These are phyloP conservation scores for Aspergillus ruber DNA, from an alignment of 2,329 filamentous ascomycete genomes.

Conservation along the genomic window DNA sequence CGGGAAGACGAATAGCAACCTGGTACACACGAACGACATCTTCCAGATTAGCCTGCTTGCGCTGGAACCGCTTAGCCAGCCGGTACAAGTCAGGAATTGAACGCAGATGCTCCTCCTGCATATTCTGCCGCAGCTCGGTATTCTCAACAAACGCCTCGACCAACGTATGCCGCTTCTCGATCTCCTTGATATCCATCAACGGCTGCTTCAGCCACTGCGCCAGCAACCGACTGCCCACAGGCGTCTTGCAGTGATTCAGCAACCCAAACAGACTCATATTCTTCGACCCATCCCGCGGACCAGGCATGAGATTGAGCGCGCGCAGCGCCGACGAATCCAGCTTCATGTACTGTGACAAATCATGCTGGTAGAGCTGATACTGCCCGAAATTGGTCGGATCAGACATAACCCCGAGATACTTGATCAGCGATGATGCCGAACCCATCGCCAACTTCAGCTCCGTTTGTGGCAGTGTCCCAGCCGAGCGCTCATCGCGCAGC, in stretches of 20 bases:
- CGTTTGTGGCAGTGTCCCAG: conserved; percentile 73
- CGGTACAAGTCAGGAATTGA: conserved; percentile 92
- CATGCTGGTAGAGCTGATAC: conserved; percentile 94
- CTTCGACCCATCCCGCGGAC: conserved; percentile 88
- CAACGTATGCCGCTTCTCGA: conserved; percentile 84
- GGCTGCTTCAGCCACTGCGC: conserved; percentile 98
- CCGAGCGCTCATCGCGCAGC: conserved; percentile 76
- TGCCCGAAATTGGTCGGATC: conserved; percentile 95
- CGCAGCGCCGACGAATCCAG: conserved; percentile 89
- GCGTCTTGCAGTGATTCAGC: conserved; percentile 95
- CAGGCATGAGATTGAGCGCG: conserved; percentile 94
- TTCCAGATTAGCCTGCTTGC: conserved; percentile 82
- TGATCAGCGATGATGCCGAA: conserved; percentile 85
- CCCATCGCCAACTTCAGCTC: conserved; percentile 96
- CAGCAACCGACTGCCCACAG: conserved; percentile 79
- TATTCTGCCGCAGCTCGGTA: conserved; percentile 85
- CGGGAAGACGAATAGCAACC: conserved; percentile 83
- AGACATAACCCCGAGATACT: conserved; percentile 83
- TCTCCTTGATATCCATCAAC: conserved; percentile 82
- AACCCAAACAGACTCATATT: conserved; percentile 94
- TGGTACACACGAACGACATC: conserved; percentile 96
- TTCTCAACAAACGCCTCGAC: conserved; percentile 93
- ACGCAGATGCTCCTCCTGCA: conserved; percentile 92
- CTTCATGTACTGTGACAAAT: conserved; percentile 96
- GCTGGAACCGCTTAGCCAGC: conserved; percentile 89